Evolutionary conservation across 1,284 basidiomycete genomes (phyloP), one percentile per base, ranked within the genome.

Genomic region (Puccinia hordei): DNA sequence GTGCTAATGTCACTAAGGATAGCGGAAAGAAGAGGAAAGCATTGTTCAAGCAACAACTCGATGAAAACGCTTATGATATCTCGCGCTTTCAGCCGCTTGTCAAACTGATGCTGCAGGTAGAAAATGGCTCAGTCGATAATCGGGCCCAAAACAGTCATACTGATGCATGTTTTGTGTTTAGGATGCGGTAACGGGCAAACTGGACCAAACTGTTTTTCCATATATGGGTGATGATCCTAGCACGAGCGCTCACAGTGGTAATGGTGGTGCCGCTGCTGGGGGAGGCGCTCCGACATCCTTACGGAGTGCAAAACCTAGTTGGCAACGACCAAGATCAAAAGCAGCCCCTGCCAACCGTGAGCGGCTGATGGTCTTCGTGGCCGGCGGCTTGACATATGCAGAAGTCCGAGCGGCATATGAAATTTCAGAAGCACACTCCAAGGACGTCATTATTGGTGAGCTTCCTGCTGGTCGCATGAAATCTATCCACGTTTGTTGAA

Each of bases 31-130:
- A 68, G 55, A 59, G 33, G 55, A 79, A 79, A 72, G 38, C 19
- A n/a, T 24, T 79, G 44, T 79, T 79, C 53, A 96, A 93, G 87
- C 91, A 92, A 84, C 88, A 86, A 5, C 87, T 87, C 24, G 85
- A 85, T 33, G 93, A 94, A 38, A 94, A 97, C 81, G 94, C 96
- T 84, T 99, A 98, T 84, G 96, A 98, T 82, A 89, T 99, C 57
- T 98, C 95, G 44, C 89, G 97, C 73, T 99, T 91, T 87, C 95
- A 93, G 85, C 97, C 97, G 5, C 87, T 92, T 2, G 87, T 99
- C 57, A 91, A 91, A 83, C 90, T 91, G 6, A 90, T 99, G 83
- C 87, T 96, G n/a, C 92, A 95, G 78, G 78, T 80, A 41, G 27
- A 27, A 49, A n/a, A 15, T n/a, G 0, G 27, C 35, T 38, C 17